Base-by-base conservation (phyloP, 192 early-diverging fungal species). In the Diversispora eburnea region DNA sequence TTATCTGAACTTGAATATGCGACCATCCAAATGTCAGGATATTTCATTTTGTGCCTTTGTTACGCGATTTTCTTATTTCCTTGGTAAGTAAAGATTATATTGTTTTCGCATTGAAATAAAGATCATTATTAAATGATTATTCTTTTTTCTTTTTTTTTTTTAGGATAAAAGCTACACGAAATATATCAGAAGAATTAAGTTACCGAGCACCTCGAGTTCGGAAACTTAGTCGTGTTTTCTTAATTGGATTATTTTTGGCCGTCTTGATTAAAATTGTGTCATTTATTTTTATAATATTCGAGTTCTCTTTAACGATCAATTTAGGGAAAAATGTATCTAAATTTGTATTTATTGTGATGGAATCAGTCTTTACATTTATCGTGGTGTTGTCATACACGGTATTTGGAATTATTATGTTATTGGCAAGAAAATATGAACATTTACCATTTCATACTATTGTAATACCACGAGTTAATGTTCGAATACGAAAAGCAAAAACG, bases 1-100 rank as follows among this genome's bases (percentile, higher is more conserved):
- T 15, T 62, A 13, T 62, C 60, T 3, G 41, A 41, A 3, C 8
- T 62, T 3, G 15, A 7, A 8, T 62, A 62, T 62, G 33, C 39
- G 15, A 43, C 8, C 42, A 41, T 62, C 13, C 3, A 42, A 6
- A 43, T 17, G 22, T 4, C 39, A 17, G 60, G 41, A 15, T 62
- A 62, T 62, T 62, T 42, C 17, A 7, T 62, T 17, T 5, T 62
- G 17, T 42, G 60, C 5, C 3, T 62, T 33, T 41, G 13, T 62
- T 62, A 62, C 15, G 3, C 60, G 17, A 62, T 62, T 42, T 62
- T 43, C n/a, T 7, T 62, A 41, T 62, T 62, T 43, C 60, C 60
- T 8, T 62, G 60, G 60, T 62, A 62, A 62, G 41, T 41, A 43
- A 62, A 42, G 5, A 6, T n/a, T 8, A 61, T 17, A 43, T 6